Conservation (phyloP, 306 rosid species). For the Ammopiptanthus mongolicus region DNA sequence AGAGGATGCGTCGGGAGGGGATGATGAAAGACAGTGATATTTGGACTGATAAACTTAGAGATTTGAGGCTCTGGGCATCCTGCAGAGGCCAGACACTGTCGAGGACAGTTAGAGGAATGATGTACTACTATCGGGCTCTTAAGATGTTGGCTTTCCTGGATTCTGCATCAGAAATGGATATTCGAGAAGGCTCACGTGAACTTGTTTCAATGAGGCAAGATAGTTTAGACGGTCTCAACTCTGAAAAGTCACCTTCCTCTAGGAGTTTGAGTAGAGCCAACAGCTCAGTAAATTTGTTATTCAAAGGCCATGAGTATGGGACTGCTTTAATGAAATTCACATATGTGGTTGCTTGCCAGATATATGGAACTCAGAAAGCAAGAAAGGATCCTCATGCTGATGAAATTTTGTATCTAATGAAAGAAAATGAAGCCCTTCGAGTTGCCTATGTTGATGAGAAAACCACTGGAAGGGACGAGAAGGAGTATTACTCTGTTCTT, state of each 20-base stretch:
- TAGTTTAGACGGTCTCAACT: conserved; percentile 34
- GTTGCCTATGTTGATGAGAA: conserved; percentile 48
- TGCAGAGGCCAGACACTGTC: conserved; percentile 88
- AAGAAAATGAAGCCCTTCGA: conserved; percentile 43
- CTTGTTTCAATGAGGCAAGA: conserved; percentile 66
- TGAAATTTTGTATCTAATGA: conserved; percentile 41
- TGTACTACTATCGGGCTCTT: conserved; percentile 91
- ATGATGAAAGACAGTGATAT: conserved; percentile 61
- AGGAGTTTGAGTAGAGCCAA: conserved; percentile 59
- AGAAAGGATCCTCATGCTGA: conserved; percentile 52
- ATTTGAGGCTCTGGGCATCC: conserved; percentile 96
- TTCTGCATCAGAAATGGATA: conserved; percentile 94
- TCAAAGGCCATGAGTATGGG: conserved; percentile 92
- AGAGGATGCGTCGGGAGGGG: conserved; percentile 91
- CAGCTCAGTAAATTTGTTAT: conserved; percentile 58
- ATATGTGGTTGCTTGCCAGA: conserved; percentile 94
- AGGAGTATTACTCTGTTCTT: conserved; percentile 44
- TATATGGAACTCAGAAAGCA: conserved; percentile 82
- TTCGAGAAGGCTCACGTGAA: conserved; percentile 83
- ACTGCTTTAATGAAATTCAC: conserved; percentile 92
- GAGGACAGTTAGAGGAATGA: conserved; percentile 97
- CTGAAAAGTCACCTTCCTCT: conserved; percentile 43
- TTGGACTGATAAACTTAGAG: conserved; percentile 76
- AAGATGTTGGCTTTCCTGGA: conserved; percentile 93
- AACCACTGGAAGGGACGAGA: conserved; percentile 34